phyloP scores from a whole-genome alignment of 2,329 filamentous ascomycete genomes.

The Botrytis galanthina region DNA sequence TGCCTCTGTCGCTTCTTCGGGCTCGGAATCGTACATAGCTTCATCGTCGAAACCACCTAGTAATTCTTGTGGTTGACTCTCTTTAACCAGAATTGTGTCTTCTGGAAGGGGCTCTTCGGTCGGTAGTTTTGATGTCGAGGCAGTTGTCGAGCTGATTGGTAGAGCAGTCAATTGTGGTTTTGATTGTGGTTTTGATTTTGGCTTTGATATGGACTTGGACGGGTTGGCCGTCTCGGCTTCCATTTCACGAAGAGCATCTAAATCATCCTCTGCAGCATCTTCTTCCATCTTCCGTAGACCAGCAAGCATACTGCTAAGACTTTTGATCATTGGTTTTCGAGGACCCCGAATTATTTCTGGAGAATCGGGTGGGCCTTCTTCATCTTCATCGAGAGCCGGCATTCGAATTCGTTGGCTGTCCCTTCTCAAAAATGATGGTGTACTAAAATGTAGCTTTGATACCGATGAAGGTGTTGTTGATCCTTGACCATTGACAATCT shows the following conservation, averaged over 20 bases:
- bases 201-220: constrained; percentile 4
- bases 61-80: constrained; percentile 43
- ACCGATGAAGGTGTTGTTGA: constrained; percentile 50
- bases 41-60: constrained; percentile 66
- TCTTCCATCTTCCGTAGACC: constrained; percentile 69
- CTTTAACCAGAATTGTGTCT: constrained; percentile 45
- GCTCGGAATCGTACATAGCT: constrained; percentile 53
- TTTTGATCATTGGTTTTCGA: constrained; percentile 62
- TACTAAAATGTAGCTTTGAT: constrained; percentile 60
- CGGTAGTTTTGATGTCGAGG: background rate
- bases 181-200: constrained; percentile 25
- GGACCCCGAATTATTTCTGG: constrained; percentile 51
- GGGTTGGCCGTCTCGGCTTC: constrained; percentile 49
- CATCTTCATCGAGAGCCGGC: constrained; percentile 56
- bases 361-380: constrained; percentile 47
- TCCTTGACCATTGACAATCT: constrained; percentile 41
- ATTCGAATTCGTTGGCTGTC: constrained; percentile 45
- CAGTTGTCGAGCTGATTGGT: constrained; percentile 23
- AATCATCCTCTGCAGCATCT: constrained; percentile 67
- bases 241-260: constrained; percentile 70
- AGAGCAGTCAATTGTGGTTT: constrained; percentile 25
- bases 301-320: constrained; percentile 72
- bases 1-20: constrained; percentile 42
- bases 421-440: constrained; percentile 67
- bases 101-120: constrained; percentile 28